Evolutionary conservation across 2,329 filamentous ascomycete genomes (phyloP), one percentile per base, ranked within the genome.

Genomic region (Ophiocordyceps camponoti-floridani): DNA sequence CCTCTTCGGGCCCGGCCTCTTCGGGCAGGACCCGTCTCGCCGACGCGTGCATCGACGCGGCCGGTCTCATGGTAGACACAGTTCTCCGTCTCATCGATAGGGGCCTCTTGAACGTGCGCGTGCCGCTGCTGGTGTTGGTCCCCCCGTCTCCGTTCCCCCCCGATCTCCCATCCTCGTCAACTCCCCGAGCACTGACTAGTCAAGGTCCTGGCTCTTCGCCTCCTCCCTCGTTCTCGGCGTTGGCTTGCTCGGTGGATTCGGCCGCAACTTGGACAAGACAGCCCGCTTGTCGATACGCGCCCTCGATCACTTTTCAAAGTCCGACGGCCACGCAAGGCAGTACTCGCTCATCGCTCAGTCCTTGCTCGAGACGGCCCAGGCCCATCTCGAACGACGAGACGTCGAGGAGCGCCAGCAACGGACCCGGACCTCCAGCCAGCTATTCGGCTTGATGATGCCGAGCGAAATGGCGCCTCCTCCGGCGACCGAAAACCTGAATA

Each of bases 31-130:
- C 67, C 0, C 72, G 66, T 47, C 55, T 73, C 8, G 70, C 70
- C 0, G 69, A 74, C 51, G 70, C 70, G 1, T 74, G 70, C 27
- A 72, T 74, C 31, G 70, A 73, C 43, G 69, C 70, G 0, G 70
- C 70, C 1, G 69, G 67, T 43, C 49, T 73, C 26, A 72, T 73
- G 68, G 64, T 73, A 1, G 69, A 73, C 46, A 60, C 63, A 0
- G 58, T 73, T 5, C 49, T 66, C 11, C 64, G 66, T 30, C 54
- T 72, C 4, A 63, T 71, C 2, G 57, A 68, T 41, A 58, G 58
- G 10, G 60, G 62, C 0, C 46, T 61, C 7, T 51, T 71, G n/a
- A 61, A 64, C n/a, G 61, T 63, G 1, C 61, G 64, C 9, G 65
- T 68, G 23, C 70, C 70, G 0, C 53, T 73, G 14, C 56, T 73